phyloP scores from a whole-genome alignment of 2,329 filamentous ascomycete species.

The Monilinia fructigena region DNA sequence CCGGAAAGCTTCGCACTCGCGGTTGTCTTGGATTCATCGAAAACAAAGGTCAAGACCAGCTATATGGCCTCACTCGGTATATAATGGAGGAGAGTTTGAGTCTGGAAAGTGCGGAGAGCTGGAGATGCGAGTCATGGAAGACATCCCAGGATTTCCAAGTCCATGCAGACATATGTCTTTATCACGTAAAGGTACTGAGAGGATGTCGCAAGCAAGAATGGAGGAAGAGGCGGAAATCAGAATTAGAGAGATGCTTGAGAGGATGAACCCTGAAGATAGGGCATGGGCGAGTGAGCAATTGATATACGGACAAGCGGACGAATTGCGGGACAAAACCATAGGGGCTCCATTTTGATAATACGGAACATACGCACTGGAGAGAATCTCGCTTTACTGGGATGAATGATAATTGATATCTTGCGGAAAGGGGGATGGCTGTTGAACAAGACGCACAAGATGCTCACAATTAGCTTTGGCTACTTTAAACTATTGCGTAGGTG shows the following conservation, averaged over 20 bases:
- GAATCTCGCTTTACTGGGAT: background rate
- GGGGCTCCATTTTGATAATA: conserved; percentile 8
- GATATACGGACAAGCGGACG: conserved; percentile 20
- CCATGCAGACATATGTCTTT: conserved; percentile 4
- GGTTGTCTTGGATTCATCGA: conserved; percentile 17
- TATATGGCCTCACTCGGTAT: conserved; percentile 22
- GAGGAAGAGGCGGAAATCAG: conserved; percentile 21
- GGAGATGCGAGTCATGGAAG: conserved; percentile 21
- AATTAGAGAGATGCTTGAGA: conserved; percentile 22
- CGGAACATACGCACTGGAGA: background rate
- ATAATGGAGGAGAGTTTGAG: conserved; percentile 14
- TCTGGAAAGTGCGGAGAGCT: conserved; percentile 5
- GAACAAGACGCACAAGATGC: background rate
- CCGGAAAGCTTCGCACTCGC: conserved; percentile 6
- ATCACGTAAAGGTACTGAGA: conserved; percentile 13
- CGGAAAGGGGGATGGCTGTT: background rate
- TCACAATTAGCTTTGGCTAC: conserved; percentile 8
- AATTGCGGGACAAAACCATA: conserved; percentile 20
- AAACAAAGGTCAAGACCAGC: conserved; percentile 2
- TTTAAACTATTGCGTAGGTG: conserved; percentile 4
- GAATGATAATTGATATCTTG: background rate
- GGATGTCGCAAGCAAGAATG: conserved; percentile 20
- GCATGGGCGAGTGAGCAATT: conserved; percentile 22
- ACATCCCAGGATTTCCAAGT: conserved; percentile 14
- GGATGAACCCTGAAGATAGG: conserved; percentile 22